Conservation (phyloP, 352 stramenopile species). For the Phytophthora agathidicida region DNA sequence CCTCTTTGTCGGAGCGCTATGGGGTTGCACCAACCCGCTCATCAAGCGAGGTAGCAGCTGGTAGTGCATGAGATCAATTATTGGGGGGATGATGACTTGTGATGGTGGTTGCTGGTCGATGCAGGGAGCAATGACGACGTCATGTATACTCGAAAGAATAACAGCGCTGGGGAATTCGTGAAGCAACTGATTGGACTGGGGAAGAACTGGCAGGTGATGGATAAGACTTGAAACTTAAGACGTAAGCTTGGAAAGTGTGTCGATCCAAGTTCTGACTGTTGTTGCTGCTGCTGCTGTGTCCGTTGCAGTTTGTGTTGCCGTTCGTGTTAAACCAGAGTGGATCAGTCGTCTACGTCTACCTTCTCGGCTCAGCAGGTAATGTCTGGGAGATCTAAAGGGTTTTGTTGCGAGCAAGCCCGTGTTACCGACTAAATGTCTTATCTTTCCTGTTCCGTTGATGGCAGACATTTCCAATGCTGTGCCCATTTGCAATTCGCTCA, state of each 20-base stretch:
- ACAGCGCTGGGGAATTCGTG: conserved; percentile 56
- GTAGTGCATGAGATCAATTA: neutral
- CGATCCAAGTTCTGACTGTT: neutral
- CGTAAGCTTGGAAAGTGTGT: neutral
- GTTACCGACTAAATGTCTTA: no score
- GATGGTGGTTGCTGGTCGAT: neutral
- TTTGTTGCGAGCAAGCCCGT: no score
- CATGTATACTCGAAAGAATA: conserved; percentile 68
- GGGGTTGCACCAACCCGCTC: conserved; percentile 87
- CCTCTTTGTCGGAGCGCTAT: conserved; percentile 83
- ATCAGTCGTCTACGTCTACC: conserved; percentile 80
- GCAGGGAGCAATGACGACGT: conserved; percentile 55
- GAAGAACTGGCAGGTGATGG: conserved; percentile 77
- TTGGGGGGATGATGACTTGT: neutral
- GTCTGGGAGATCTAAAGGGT: no score
- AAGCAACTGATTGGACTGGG: conserved; percentile 52
- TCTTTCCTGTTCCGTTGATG: neutral
- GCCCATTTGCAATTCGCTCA: conserved; percentile 90
- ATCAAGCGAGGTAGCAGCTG: conserved; percentile 70
- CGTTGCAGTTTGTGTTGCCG: conserved; percentile 75
- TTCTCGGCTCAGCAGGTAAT: conserved; percentile 76
- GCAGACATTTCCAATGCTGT: conserved; percentile 86
- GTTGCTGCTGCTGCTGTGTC: neutral
- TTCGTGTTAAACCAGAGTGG: conserved; percentile 87
- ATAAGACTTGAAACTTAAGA: neutral